phyloP scores from a whole-genome alignment of 106 monocot species.

The Phalaenopsis equestris region DNA sequence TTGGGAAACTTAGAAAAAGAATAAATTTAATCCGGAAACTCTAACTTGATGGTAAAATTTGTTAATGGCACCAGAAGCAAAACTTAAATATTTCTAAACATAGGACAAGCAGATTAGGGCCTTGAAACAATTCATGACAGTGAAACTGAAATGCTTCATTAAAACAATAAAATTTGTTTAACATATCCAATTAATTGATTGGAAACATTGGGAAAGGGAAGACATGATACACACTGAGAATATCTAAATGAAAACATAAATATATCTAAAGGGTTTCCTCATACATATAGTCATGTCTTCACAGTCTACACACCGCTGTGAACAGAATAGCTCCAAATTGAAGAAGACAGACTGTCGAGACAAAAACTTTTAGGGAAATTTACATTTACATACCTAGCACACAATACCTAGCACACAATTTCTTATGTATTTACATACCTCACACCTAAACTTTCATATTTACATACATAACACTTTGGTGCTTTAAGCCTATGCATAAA shows the following conservation, averaged over 20 bases:
- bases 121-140: background rate
- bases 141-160: background rate
- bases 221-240: too few species aligned
- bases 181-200: background rate
- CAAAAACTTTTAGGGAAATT: background rate
- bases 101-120: background rate
- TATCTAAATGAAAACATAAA: too few species aligned
- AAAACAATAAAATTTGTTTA: background rate
- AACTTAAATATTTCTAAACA: background rate
- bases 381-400: too few species aligned
- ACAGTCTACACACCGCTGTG: background rate
- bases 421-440: too few species aligned
- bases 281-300: too few species aligned
- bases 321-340: background rate
- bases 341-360: background rate
- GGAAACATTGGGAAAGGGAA: too few species aligned
- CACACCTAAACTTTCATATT: too few species aligned
- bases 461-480: too few species aligned
- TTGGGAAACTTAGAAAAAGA: background rate
- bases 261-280: too few species aligned
- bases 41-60: background rate
- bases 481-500: too few species aligned
- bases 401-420: too few species aligned
- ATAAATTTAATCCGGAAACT: background rate
- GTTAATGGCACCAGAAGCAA: background rate